Conservation (phyloP, 805 yeast genomes). For the Myxozyma kluyveri region DNA sequence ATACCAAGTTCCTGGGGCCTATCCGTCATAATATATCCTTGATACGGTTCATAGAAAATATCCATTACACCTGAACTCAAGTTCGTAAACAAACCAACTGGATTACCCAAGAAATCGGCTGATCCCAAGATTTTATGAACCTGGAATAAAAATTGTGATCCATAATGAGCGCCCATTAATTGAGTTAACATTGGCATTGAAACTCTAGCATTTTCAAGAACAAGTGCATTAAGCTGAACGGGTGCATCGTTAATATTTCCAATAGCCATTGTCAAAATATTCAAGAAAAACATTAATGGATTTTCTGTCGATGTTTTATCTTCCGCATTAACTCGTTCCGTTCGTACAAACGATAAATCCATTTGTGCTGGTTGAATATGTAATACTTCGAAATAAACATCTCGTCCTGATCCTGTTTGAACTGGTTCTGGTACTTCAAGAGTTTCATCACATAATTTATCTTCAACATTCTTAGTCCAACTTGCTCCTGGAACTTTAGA, state of each 20-base stretch:
- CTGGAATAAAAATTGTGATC: constrained; percentile 88
- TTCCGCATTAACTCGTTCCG: constrained; percentile 70
- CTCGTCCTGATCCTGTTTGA: constrained; percentile 54
- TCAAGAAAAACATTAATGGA: constrained; percentile 65
- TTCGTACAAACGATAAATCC: constrained; percentile 85
- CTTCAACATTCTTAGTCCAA: constrained; percentile 54
- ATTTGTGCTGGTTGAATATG: constrained; percentile 89
- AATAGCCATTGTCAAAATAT: constrained; percentile 90
- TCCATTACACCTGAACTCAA: constrained; percentile 94
- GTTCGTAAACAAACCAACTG: constrained; percentile 93
- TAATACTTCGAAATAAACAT: constrained; percentile 86
- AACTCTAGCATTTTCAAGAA: constrained; percentile 84
- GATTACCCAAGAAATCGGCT: constrained; percentile 94
- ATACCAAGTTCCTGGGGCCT: constrained; percentile 95
- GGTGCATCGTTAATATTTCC: constrained; percentile 98
- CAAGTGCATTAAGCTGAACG: constrained; percentile 77
- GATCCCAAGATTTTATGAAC: constrained; percentile 90
- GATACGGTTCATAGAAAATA: constrained; percentile 94
- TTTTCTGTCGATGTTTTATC: constrained; percentile 61
- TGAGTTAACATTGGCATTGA: constrained; percentile 71
- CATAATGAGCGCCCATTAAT: constrained; percentile 77
- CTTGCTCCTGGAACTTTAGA: constrained; percentile 76
- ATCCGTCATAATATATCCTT: constrained; percentile 90
- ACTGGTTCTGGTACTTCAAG: constrained; percentile 71
- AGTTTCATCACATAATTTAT: constrained; percentile 58